Base-by-base conservation (phyloP, 2,329 filamentous ascomycete genomes). In the Diaporthe batatas region DNA sequence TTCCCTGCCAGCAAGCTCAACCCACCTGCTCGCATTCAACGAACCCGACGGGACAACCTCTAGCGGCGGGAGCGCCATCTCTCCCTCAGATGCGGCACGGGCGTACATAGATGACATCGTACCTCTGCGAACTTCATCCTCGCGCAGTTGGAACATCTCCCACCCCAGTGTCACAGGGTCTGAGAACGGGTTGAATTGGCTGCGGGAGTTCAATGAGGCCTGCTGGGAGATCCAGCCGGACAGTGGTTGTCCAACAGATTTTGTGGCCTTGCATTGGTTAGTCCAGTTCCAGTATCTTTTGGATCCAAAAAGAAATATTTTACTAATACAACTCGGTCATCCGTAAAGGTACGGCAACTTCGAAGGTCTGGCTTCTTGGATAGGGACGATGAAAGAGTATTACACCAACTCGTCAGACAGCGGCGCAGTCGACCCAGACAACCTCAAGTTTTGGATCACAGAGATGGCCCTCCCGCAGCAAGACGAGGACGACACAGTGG, bases 121-220 rank as follows among this genome's bases (percentile, higher is more conserved):
- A 0, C 83, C 83, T 1, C 70, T 85, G 1, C 77, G 82, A 16
- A 71, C 72, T 0, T 70, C 58, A 6, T 72, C 73, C 0, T 18
- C 23, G 12, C 76, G 80, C 23, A 75, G 76, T 10, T 85, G 83
- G 82, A 78, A 79, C 6, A 80, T 85, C 59, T 84, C 82, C 16
- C 82, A 85, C 68, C 83, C 83, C 0, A 79, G 78, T n/a, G 83
- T 84, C 7, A 85, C 83, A 0, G 83, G 83, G 1, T 85, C 83
- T 2, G 71, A 75, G 1, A 77, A 79, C 16, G 83, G 83, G 1
- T 78, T 85, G 1, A 76, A 82, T 18, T 85, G 83, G 83, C 76
- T 85, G 34, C 77, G 77, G 6, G 77, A 79, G 23, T 85, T 85
- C 74, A 84, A 84, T 73, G 77, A 79, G 42, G 81, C 82, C 10